phyloP scores from a whole-genome alignment of 345 rosid species.

The Pistacia vera region DNA sequence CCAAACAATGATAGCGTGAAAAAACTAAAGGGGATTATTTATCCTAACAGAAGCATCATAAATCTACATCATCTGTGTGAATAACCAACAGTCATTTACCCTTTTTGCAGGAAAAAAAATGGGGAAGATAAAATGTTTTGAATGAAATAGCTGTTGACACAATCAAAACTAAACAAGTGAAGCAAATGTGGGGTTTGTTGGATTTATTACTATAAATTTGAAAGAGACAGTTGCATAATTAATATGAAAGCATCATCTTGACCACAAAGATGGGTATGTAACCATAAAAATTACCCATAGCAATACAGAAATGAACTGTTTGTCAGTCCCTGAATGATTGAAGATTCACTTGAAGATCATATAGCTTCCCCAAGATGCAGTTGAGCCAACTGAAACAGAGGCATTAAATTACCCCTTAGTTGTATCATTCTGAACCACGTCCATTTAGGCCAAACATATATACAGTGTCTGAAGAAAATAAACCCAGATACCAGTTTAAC shows the following conservation, averaged over 20 bases:
- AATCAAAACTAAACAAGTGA: neutral
- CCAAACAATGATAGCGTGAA: neutral
- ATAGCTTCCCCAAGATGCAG: neutral
- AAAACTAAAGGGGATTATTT: neutral
- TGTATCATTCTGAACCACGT: neutral
- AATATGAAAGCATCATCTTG: neutral
- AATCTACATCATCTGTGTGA: neutral
- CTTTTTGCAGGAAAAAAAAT: neutral
- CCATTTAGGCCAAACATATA: neutral
- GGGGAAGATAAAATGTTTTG: too few species aligned
- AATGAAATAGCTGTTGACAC: neutral
- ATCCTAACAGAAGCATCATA: neutral
- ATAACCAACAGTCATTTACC: neutral
- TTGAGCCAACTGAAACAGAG: neutral
- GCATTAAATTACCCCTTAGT: neutral
- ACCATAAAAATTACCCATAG: conserved; percentile 1
- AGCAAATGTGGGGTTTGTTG: neutral
- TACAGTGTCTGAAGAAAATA: neutral
- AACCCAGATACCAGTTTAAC: neutral
- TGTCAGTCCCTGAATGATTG: neutral
- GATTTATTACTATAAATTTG: neutral
- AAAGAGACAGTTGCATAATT: neutral
- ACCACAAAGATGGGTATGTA: neutral
- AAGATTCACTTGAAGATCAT: neutral
- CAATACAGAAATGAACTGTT: neutral